Base-by-base conservation (phyloP, 805 yeast species). In the Starmerella geochares region DNA sequence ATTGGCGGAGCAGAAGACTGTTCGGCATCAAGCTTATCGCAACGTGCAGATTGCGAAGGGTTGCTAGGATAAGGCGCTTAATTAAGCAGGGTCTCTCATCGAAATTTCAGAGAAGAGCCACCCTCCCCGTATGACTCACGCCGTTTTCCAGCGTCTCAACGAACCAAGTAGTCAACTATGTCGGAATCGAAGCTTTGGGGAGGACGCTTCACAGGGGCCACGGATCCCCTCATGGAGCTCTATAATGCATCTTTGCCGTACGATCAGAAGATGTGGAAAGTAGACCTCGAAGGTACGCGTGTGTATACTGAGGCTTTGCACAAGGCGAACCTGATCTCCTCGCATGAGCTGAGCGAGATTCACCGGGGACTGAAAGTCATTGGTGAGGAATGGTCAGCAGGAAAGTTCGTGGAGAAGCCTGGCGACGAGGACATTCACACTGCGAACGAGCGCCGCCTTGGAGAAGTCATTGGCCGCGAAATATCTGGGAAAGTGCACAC, bases 361-460 rank as follows among this genome's bases (percentile, higher is more conserved):
- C 96, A 90, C 67, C 68, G 78, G 42, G 98, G 99, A 2, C 72
- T 92, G 51, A 79, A 72, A 42, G 65, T 68, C 38, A 83, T 92
- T 57, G 74, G 77, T 59, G 69, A 69, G 46, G 99, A 92, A 68
- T 92, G 99, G 99, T 75, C 71, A n/a, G 56, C 62, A 8, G 78
- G 74, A 36, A 67, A 64, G 23, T 86, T 86, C 64, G 81, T 70
- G 11, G 94, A 81, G 63, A 81, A 84, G 63, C 76, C 81, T 11
- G 94, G 94, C 33, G 99, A 92, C 67, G 99, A 92, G 68, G 99
- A 92, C 63, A 92, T 92, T 56, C 99, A 92, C 67, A 92, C 99
- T 38, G 98, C 98, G 39, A 92, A 92, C 65, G 99, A 92, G 71
- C 84, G 99, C 71, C 77, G 98, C 63, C 73, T 92, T 55, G 98